Conservation (phyloP, 208 protist genomes). For the Vickermania ingenoplastis region DNA sequence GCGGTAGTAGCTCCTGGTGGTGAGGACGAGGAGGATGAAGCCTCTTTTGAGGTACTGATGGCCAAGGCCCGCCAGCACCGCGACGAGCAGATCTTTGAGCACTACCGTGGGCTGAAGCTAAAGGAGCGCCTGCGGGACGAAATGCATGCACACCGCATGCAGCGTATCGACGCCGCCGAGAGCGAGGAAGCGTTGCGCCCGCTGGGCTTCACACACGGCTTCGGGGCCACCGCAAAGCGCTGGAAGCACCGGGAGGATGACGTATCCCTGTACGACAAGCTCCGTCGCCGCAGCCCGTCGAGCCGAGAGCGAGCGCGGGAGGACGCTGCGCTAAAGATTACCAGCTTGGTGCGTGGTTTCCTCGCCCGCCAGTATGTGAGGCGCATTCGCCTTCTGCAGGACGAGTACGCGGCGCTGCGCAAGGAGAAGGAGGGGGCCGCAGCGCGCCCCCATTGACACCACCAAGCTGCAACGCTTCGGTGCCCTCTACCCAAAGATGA, state of each 20-base stretch:
- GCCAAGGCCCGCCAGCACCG: slow-evolving; percentile 18
- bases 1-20: neutral
- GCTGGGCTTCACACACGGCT: slow-evolving; percentile 6
- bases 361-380: slow-evolving; percentile 15
- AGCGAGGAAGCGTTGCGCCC: slow-evolving; percentile 20
- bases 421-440: slow-evolving; percentile 10
- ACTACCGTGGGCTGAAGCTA: slow-evolving; percentile 8
- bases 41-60: slow-evolving; percentile 16
- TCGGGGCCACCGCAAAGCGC: neutral
- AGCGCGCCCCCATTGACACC: slow-evolving; percentile 1
- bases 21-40: neutral
- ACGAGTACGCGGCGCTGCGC: slow-evolving; percentile 15
- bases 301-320: neutral
- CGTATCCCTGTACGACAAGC: neutral
- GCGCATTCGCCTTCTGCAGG: slow-evolving; percentile 7
- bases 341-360: slow-evolving; percentile 12
- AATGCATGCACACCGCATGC: slow-evolving; percentile 30
- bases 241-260: neutral
- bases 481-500: neutral
- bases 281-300: neutral
- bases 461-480: slow-evolving; percentile 1
- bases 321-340: neutral
- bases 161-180: slow-evolving; percentile 30
- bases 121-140: slow-evolving; percentile 18
- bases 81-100: slow-evolving; percentile 7